These are phyloP conservation scores for Skeletonema menzelii DNA, from an alignment of 108 stramenopile species.

Conservation along the genomic window DNA sequence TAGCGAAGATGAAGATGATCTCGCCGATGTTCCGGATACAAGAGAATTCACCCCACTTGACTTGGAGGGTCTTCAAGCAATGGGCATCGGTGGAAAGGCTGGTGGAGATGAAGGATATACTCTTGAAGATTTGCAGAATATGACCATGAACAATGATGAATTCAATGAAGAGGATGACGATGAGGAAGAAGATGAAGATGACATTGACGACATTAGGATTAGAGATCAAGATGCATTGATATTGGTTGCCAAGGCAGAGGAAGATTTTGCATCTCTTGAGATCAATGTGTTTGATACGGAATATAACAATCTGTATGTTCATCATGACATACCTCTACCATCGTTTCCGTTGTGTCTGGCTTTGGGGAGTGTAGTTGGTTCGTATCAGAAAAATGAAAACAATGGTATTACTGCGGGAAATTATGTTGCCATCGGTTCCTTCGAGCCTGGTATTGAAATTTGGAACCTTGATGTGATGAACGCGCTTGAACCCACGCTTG, in stretches of 20 bases:
- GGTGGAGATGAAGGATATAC: conserved; percentile 34
- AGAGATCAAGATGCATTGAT: conserved; percentile 74
- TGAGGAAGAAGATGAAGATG: conserved; percentile 81
- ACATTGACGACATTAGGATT: conserved; percentile 75
- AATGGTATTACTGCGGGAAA: conserved; percentile 64
- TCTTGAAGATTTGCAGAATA: conserved; percentile 46
- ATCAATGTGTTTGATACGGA: conserved; percentile 86
- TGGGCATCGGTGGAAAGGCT: conserved; percentile 62
- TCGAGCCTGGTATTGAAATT: conserved; percentile 96
- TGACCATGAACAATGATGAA: conserved; percentile 40
- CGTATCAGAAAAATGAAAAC: conserved; percentile 33
- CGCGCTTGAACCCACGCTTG: conserved; percentile 91
- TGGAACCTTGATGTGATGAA: conserved; percentile 99
- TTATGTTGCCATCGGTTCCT: conserved; percentile 96
- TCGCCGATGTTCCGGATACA: conserved; percentile 83
- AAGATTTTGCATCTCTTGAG: conserved; percentile 91
- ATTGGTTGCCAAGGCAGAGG: conserved; percentile 84
- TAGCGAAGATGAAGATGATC: conserved; percentile 77
- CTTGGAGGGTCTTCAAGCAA: conserved; percentile 73
- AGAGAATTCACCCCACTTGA: conserved; percentile 85
- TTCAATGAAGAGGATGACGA: conserved; percentile 54
- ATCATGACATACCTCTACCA: conserved; percentile 98
- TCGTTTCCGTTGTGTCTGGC: conserved; percentile 95
- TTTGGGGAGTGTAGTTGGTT: conserved; percentile 60
- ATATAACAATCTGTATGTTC: conserved; percentile 93